Base-by-base conservation (phyloP, 768 basidiomycete species). In the Lentinus brumalis region DNA sequence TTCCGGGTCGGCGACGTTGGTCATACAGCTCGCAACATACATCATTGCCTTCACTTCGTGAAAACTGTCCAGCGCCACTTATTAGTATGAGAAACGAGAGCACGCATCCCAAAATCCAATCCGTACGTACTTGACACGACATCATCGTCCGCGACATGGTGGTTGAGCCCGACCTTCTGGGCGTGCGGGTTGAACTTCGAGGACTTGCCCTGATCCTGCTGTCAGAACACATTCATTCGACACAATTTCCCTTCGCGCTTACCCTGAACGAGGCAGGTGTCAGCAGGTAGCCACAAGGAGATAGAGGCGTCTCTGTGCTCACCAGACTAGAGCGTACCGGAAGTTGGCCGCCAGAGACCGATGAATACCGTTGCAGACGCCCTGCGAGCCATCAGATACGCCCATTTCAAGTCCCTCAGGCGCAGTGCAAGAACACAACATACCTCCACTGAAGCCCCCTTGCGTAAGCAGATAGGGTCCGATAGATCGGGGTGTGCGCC, bases 301-400 rank as follows among this genome's bases (percentile, higher is more conserved):
- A 41, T 55, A 8, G 53, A 61, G 38, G 60, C 49, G 50, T 49
- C 52, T 11, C 41, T 9, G 21, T 18, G 75, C 87, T 70, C 68
- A 92, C 92, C 96, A 99, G 53, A 98, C 91, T 59, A 98, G 86
- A 9, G 87, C 95, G 74, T 96, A 97, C 62, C 92, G 89, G 81
- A 98, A 97, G 70, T 98, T 94, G 1, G 88, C 79, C 2, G 89
- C 91, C 16, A 99, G 81, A 16, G 92, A 92, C 56, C 94, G 83
- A 76, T 97, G 96, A 51, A 97, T 92, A 51, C 92, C 92, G 70
- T 94, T 88, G 75, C 96, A 98, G 16, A 96, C 94, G 67, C 87
- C 84, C 89, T 92, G 60, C 5, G 29, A 40, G 50, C 38, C 5
- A 39, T 39, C 53, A 40, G 56, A 18, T 59, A 56, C 30, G 55